These are phyloP conservation scores for Clonostachys sp. DNA, from an alignment of 2,329 filamentous ascomycete genomes.

Conservation along the genomic window DNA sequence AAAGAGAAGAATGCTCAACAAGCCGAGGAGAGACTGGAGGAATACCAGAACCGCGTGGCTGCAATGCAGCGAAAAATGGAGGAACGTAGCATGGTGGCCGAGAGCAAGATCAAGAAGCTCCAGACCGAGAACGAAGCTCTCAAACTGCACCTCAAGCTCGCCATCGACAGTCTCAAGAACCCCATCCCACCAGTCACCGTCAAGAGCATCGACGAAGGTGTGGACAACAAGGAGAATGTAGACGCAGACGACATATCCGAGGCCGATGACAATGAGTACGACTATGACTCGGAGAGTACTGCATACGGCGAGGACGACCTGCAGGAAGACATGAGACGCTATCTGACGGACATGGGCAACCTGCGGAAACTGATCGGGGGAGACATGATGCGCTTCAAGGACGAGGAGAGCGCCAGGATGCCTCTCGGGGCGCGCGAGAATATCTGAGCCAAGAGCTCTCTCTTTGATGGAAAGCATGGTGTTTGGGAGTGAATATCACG, in stretches of 20 bases:
- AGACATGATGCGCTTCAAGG: slow-evolving; percentile 65
- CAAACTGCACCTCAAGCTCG: slow-evolving; percentile 81
- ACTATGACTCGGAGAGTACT: slow-evolving; percentile 41
- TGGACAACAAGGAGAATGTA: slow-evolving; percentile 24
- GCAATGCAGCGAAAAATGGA: slow-evolving; percentile 96
- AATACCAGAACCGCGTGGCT: slow-evolving; percentile 87
- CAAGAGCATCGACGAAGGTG: slow-evolving; percentile 11
- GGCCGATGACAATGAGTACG: slow-evolving; percentile 58
- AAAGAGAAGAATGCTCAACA: slow-evolving; percentile 73
- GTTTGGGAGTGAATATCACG: no score
- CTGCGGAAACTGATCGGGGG: slow-evolving; percentile 58
- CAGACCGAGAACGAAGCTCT: slow-evolving; percentile 89
- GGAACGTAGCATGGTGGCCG: slow-evolving; percentile 82
- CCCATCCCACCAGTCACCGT: slow-evolving; percentile 67
- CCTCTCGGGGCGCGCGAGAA: slow-evolving; percentile 42
- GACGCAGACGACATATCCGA: slow-evolving; percentile 34
- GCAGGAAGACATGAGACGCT: slow-evolving; percentile 79
- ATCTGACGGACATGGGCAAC: slow-evolving; percentile 82
- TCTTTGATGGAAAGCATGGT: no score
- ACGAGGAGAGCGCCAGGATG: slow-evolving; percentile 53
- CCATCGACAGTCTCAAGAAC: slow-evolving; percentile 82
- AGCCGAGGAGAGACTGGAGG: slow-evolving; percentile 81
- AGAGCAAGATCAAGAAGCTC: slow-evolving; percentile 88
- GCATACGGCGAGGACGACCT: slow-evolving; percentile 55
- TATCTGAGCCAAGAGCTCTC: slow-evolving; percentile 12